Base-by-base conservation (phyloP, 495 filamentous ascomycete genomes). In the Talaromyces liani region DNA sequence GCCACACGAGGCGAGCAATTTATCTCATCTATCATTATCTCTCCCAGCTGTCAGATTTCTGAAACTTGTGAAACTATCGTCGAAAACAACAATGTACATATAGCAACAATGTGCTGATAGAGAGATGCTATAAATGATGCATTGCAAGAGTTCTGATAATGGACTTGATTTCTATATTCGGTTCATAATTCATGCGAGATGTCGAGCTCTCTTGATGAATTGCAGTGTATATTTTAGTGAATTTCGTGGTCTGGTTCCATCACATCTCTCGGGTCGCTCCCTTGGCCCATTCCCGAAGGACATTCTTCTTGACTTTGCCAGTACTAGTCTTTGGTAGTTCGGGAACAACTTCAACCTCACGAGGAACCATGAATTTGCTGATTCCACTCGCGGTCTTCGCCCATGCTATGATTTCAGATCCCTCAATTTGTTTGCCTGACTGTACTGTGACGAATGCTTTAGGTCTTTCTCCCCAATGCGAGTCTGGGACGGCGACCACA, bases 261-360 rank as follows among this genome's bases (percentile, higher is more conserved):
- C 53, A 58, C 0, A 33, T n/a, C 36, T 63, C 16, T 45, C 62
- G 65, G 4, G 61, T 24, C 3, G 45, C 71, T 56, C 81, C 85
- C 75, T 85, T 93, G 4, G 89, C 89, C 93, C 91, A 93, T 69
- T 91, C 89, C 64, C 93, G 77, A 53, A 98, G 70, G 47, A 96
- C 85, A 72, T 97, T 98, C 83, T 98, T 98, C 83, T 90, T 88
- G 60, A 98, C 78, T 81, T 98, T 98, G 27, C 94, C 94, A 2
- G 94, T 98, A 69, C 88, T 92, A 27, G 95, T 98, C 84, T 98
- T 98, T 12, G 94, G 94, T 62, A 98, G 78, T 73, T 97, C 92
- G 24, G 75, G 64, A 33, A 98, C 86, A 60, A 98, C 80, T 76
- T 96, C 92, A 1, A 98, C 91, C 79, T 98, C 94, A 56, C 89